Evolutionary conservation across 169 alveolate genomes (phyloP), one percentile per base, ranked within the genome.

Genomic region (Besnoitia besnoiti): DNA sequence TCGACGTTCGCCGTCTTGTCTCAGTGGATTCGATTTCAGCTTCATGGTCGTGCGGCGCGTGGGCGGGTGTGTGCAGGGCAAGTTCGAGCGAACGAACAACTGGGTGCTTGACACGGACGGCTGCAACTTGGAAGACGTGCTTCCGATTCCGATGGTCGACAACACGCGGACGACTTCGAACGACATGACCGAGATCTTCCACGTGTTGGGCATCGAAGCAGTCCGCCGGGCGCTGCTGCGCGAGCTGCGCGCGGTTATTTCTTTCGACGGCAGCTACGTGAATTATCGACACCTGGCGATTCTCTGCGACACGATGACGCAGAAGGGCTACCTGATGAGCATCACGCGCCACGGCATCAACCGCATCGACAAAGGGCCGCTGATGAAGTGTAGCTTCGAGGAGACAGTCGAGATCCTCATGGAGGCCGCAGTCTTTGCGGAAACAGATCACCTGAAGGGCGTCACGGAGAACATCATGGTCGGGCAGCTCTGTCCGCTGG

Each of bases 81-180:
- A 96, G 91, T 97, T 97, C 91, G 97, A 94, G 94, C 96, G 95
- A 8, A 98, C 96, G 73, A 98, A 98, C 85, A 98, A 99, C 94
- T 98, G 99, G 99, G 99, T 99, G 85, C 92, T 99, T 93, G 99
- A 99, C 95, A 99, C 99, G 39, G 99, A 99, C 94, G 99, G 99
- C 39, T 98, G 99, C 85, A 99, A 99, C 92, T 95, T 99, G 85
- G 98, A 98, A 91, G 98, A 98, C 85, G 99, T 99, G 0, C 96
- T 98, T 46, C 96, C 98, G 88, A 96, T 97, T 27, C 97, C 97
- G 40, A 94, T 97, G 84, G 99, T 99, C 61, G 99, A 99, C 94
- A 96, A 95, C 90, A 97, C 97, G 80, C 96, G 98, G 77, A 98
- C 99, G 5, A 96, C 97, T 30, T 98, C 99, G 80, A 99, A 99